phyloP scores from a whole-genome alignment of 805 yeast species.

The Saccharomycopsis guyanensis region DNA sequence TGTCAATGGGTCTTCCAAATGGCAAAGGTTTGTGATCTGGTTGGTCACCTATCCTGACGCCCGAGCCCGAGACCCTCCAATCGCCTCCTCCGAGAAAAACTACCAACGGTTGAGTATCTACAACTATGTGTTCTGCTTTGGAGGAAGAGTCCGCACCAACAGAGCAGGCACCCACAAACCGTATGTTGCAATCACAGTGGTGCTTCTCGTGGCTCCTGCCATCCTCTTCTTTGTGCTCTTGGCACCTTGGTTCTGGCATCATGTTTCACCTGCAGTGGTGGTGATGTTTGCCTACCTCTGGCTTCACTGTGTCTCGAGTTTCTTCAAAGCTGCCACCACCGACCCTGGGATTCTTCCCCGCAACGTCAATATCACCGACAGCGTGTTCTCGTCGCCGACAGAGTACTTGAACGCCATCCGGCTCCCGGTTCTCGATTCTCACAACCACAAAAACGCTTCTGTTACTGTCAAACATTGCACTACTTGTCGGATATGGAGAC shows the following conservation, averaged over 20 bases:
- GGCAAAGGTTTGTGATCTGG: too few relatives aligned
- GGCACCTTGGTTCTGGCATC: conserved; percentile 46
- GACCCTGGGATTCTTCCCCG: conserved; percentile 72
- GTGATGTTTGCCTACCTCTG: conserved; percentile 53
- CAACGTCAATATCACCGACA: conserved; percentile 50
- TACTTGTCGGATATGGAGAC: conserved; percentile 67
- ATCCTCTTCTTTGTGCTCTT: conserved; percentile 49
- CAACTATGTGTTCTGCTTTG: conserved; percentile 46
- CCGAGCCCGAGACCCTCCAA: background rate
- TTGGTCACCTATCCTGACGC: background rate
- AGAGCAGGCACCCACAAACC: conserved; percentile 32
- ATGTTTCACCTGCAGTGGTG: conserved; percentile 47
- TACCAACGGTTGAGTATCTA: conserved; percentile 37
- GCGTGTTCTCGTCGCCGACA: conserved; percentile 37
- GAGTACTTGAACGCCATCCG: conserved; percentile 48
- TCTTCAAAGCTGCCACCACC: conserved; percentile 44
- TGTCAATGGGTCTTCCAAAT: too few relatives aligned
- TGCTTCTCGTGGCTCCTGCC: conserved; percentile 35
- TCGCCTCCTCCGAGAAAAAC: too few relatives aligned
- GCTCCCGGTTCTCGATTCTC: conserved; percentile 35
- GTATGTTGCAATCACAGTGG: conserved; percentile 31
- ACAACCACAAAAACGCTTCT: conserved; percentile 21
- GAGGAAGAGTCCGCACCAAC: conserved; percentile 53
- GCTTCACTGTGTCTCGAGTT: conserved; percentile 40
- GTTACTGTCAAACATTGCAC: conserved; percentile 50